Percentiles rank a stretch among this genome's conserved stretches.
Conservation (phyloP, 2,329 filamentous ascomycete species). For the Trichoderma sp. region DNA sequence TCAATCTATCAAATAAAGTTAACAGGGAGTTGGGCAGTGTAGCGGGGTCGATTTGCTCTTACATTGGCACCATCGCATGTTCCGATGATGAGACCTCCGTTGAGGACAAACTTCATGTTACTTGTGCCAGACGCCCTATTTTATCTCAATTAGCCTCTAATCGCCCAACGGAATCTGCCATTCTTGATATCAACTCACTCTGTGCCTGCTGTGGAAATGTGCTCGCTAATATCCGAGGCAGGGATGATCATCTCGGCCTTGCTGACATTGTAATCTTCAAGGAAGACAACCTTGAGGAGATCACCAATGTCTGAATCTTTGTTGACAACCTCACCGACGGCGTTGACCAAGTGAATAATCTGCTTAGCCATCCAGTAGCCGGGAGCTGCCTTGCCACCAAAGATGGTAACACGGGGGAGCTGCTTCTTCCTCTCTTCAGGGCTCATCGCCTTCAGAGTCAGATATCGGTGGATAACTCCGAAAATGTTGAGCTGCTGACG, state of each 20-base stretch:
- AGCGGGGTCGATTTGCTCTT: constrained; percentile 46
- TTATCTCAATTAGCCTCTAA: constrained; percentile 28
- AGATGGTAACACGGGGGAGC: constrained; percentile 87
- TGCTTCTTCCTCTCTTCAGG: constrained; percentile 85
- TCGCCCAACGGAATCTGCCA: neutral
- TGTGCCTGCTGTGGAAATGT: constrained; percentile 96
- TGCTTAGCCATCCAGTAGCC: constrained; percentile 99
- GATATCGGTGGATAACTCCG: constrained; percentile 92
- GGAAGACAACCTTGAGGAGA: constrained; percentile 92
- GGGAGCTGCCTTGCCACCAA: constrained; percentile 95
- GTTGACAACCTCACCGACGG: constrained; percentile 87
- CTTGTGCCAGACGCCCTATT: constrained; percentile 75
- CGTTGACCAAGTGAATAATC: constrained; percentile 95
- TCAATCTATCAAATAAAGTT: constrained; percentile 64
- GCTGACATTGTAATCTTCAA: constrained; percentile 99
- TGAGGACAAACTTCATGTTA: constrained; percentile 99
- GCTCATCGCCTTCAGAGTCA: constrained; percentile 83
- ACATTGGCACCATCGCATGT: constrained; percentile 98
- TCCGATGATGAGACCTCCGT: constrained; percentile 95
- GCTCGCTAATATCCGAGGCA: constrained; percentile 94
- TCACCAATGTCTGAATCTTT: constrained; percentile 90
- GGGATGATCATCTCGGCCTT: constrained; percentile 97
- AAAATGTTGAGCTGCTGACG: constrained; percentile 99
- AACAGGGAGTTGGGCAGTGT: neutral
- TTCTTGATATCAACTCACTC: constrained; percentile 58